A percentile compares a stretch with the other conserved stretches of the same genome.
These are phyloP conservation scores for Paramecium tetraurelia DNA, from an alignment of 73 alveolate genomes.

Conservation along the genomic window DNA sequence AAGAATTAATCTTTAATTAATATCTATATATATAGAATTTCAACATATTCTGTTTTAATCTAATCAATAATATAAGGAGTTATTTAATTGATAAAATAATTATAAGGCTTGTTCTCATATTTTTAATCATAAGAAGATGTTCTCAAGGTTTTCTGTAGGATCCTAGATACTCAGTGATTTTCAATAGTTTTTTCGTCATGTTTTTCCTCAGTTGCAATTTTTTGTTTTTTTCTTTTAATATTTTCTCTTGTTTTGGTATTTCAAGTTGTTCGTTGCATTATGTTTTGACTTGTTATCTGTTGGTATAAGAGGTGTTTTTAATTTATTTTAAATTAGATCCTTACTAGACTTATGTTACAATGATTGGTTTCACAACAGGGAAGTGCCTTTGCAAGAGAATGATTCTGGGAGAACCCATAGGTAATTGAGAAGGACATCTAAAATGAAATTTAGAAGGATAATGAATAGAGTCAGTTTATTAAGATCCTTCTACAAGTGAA, in stretches of 20 bases:
- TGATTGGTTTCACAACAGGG: neutral
- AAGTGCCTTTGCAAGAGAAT: neutral
- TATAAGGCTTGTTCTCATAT: neutral
- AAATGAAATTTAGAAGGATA: neutral
- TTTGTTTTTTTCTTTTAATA: neutral
- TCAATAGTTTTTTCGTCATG: neutral
- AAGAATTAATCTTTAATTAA: neutral
- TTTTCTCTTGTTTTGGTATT: neutral
- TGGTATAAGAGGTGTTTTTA: neutral
- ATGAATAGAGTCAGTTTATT: neutral
- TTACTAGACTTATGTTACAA: neutral
- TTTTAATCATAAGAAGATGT: neutral
- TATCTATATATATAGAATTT: neutral
- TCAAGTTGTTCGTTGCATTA: neutral
- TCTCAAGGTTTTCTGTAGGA: neutral
- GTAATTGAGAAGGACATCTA: neutral
- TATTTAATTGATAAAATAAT: too few relatives aligned
- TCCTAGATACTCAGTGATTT: neutral
- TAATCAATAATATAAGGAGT: neutral
- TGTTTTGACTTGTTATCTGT: neutral
- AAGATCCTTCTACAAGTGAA: slow-evolving; percentile 6
- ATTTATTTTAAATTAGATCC: neutral
- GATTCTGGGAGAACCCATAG: neutral
- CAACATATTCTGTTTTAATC: neutral
- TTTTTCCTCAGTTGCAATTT: neutral